These are phyloP conservation scores for Emericellopsis terricola DNA, from an alignment of 495 filamentous ascomycete species.

Conservation along the genomic window DNA sequence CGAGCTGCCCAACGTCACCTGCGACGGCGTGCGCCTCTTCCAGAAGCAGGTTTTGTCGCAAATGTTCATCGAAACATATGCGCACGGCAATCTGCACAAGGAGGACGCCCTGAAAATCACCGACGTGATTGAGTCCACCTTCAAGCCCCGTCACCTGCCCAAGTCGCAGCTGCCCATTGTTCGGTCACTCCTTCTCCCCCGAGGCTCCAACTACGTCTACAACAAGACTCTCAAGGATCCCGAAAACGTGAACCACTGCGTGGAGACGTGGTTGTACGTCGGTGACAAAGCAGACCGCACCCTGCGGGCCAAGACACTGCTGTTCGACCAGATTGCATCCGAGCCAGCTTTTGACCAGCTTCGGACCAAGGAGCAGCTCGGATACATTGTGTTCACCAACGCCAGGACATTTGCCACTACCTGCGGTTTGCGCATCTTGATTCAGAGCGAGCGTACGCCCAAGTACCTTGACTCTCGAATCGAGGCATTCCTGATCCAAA, in stretches of 20 bases:
- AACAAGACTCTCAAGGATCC: constrained; percentile 65
- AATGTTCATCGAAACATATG: constrained; percentile 71
- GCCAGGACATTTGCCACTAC: constrained; percentile 48
- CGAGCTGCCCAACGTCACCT: constrained; percentile 56
- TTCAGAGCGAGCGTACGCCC: constrained; percentile 79
- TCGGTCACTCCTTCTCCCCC: constrained; percentile 59
- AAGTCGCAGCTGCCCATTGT: constrained; percentile 63
- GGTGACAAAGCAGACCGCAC: constrained; percentile 50
- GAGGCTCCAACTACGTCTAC: constrained; percentile 69
- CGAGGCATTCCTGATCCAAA: constrained; percentile 57
- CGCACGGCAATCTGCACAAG: constrained; percentile 88
- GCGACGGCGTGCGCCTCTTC: constrained; percentile 58
- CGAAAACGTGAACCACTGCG: constrained; percentile 90
- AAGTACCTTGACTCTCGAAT: constrained; percentile 75
- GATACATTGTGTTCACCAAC: constrained; percentile 87
- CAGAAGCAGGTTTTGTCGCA: constrained; percentile 67
- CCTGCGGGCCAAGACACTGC: constrained; percentile 55
- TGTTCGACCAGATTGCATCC: constrained; percentile 81
- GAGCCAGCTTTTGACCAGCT: constrained; percentile 91
- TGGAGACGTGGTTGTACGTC: constrained; percentile 76
- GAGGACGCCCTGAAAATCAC: constrained; percentile 84
- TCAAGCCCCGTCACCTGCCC: constrained; percentile 62
- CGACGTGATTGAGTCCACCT: constrained; percentile 56
- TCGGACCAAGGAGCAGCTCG: constrained; percentile 92
- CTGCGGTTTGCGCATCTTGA: constrained; percentile 74